phyloP scores from a whole-genome alignment of 202 grass and related monocot genomes.

The Cymbopogon flexuosus region DNA sequence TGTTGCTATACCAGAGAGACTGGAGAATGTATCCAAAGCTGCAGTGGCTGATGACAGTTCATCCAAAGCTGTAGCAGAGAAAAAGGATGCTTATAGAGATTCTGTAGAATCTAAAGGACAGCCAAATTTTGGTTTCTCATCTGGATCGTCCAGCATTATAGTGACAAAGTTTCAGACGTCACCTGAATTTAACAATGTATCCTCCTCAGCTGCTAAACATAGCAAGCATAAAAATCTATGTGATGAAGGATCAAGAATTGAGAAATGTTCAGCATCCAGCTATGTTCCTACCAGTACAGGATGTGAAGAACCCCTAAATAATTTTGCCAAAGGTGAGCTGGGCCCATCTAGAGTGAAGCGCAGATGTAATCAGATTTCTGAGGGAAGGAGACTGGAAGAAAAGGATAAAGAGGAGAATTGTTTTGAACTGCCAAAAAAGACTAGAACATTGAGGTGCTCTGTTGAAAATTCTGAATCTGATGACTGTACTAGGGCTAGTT shows the following conservation, averaged over 20 bases:
- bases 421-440: slow-evolving; percentile 35
- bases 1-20: slow-evolving; percentile 29
- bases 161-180: slow-evolving; percentile 67
- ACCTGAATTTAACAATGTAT: slow-evolving; percentile 52
- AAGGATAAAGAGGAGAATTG: slow-evolving; percentile 11
- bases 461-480: slow-evolving; percentile 26
- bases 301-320: slow-evolving; percentile 33
- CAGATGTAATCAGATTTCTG: slow-evolving; percentile 39
- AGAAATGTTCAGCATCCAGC: slow-evolving; percentile 74
- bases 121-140: slow-evolving; percentile 60
- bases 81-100: slow-evolving; percentile 25
- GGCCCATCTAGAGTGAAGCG: slow-evolving; percentile 44
- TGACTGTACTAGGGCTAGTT: slow-evolving; percentile 30
- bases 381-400: slow-evolving; percentile 26
- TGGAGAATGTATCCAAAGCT: slow-evolving; percentile 36
- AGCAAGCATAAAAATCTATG: slow-evolving; percentile 36
- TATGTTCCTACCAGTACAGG: slow-evolving; percentile 40
- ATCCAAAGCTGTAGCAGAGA: slow-evolving; percentile 29
- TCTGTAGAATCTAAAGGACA: slow-evolving; percentile 38
- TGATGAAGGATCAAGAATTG: slow-evolving; percentile 79
- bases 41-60: slow-evolving; percentile 23
- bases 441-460: slow-evolving; percentile 32
- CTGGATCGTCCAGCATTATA: slow-evolving; percentile 64
- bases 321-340: slow-evolving; percentile 35
- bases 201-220: slow-evolving; percentile 33